Evolutionary conservation across 2,329 filamentous ascomycete species (phyloP).

Genomic region (Metarhizium humberi): DNA sequence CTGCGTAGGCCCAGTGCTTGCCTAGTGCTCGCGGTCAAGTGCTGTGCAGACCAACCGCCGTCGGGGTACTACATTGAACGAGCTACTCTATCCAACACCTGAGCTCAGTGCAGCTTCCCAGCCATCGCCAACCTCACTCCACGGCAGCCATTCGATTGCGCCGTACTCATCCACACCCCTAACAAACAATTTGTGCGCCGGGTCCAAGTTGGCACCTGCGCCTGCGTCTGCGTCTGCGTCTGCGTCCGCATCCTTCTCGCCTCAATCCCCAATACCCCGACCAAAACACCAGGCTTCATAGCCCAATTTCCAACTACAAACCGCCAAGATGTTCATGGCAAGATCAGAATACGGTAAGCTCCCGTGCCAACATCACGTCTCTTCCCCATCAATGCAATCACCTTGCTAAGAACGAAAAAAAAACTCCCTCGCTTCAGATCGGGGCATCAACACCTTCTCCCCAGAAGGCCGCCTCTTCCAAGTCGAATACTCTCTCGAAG

Average conservation of each 20-base stretch:
- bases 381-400: constrained; percentile 6
- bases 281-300: background rate
- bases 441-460: constrained; percentile 99
- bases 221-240: background rate
- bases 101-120: constrained; percentile 8
- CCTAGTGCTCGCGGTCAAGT: constrained; percentile 1
- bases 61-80: no score
- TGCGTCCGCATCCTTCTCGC: background rate
- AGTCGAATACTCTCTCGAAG: constrained; percentile 99
- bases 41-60: constrained; percentile 12
- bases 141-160: background rate
- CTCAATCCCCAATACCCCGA: background rate
- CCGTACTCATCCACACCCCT: background rate
- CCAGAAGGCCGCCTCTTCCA: constrained; percentile 99
- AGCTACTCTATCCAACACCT: no score
- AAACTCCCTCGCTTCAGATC: constrained; percentile 50
- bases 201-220: no score
- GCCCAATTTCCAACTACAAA: constrained; percentile 15
- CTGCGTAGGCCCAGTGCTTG: constrained; percentile 31
- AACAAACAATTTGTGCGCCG: background rate
- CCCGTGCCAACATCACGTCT: constrained; percentile 16
- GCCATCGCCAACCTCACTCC: constrained; percentile 4
- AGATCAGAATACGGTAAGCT: constrained; percentile 97
- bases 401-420: constrained; percentile 10
- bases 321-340: constrained; percentile 93